These are phyloP conservation scores for Populus deltoides DNA, from an alignment of 345 rosid genomes.

Conservation along the genomic window DNA sequence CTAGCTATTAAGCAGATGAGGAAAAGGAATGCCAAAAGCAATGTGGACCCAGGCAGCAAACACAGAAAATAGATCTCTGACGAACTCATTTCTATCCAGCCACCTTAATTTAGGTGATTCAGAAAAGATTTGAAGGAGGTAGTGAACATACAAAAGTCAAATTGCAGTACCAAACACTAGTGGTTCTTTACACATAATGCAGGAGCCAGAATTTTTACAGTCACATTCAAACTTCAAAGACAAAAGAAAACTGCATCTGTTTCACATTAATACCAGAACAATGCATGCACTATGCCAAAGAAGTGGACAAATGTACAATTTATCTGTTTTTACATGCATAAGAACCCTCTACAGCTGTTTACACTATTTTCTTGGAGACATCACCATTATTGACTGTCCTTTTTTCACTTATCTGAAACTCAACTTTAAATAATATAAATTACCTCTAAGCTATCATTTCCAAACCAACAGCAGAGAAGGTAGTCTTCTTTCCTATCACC, in stretches of 20 bases:
- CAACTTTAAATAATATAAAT: constrained; percentile 11
- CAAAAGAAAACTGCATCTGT: not conserved
- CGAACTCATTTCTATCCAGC: not conserved
- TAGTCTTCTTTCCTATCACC: constrained; percentile 98
- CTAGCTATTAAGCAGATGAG: not conserved
- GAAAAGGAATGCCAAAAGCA: not conserved
- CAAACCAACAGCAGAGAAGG: constrained; percentile 91
- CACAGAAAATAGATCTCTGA: not conserved
- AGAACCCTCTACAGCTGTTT: not conserved
- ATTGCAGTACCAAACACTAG: not conserved
- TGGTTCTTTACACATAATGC: not conserved
- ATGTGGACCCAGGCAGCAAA: not conserved
- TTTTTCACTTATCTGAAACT: not conserved
- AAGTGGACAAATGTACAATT: not conserved
- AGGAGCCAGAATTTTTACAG: not conserved
- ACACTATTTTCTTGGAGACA: not conserved
- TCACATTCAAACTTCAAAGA: not conserved
- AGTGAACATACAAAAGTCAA: not conserved
- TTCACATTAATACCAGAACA: not conserved
- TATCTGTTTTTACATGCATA: not conserved
- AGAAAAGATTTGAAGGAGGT: not conserved
- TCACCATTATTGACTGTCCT: not conserved
- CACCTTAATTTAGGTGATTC: not conserved
- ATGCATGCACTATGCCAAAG: not conserved
- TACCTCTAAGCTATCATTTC: constrained; percentile 89